Conservation (phyloP, 257 asterid genomes). For the Fraxinus anomala region DNA sequence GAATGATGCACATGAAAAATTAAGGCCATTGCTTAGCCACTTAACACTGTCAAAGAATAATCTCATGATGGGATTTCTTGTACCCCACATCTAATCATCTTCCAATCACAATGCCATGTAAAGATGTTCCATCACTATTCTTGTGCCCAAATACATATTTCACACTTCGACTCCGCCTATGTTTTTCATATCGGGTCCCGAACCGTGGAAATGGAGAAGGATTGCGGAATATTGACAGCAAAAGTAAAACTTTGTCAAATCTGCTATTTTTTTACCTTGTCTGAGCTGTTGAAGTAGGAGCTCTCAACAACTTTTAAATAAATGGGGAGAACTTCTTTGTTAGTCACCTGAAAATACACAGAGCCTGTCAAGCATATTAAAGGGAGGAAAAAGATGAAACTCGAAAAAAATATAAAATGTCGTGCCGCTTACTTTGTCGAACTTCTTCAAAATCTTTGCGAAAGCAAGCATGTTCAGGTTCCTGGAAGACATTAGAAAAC, state of each 20-base stretch:
- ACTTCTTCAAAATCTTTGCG: slow-evolving; percentile 87
- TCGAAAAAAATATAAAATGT: not conserved
- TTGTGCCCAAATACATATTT: not conserved
- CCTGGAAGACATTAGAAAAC: slow-evolving; percentile 42
- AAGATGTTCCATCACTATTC: not conserved
- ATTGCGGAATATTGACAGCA: not conserved
- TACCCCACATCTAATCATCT: slow-evolving; percentile 48
- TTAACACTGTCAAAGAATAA: slow-evolving; percentile 46
- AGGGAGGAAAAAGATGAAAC: not conserved
- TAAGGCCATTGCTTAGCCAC: slow-evolving; percentile 32
- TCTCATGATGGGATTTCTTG: slow-evolving; percentile 35
- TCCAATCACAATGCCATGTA: slow-evolving; percentile 26
- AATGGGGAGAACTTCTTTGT: slow-evolving; percentile 82
- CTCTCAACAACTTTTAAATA: slow-evolving; percentile 86
- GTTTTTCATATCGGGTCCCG: not conserved
- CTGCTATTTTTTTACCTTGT: slow-evolving; percentile 59
- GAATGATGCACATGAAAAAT: slow-evolving; percentile 37
- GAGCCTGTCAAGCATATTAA: slow-evolving; percentile 26
- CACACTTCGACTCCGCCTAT: not conserved
- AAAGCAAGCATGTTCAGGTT: slow-evolving; percentile 90
- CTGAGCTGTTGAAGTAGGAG: slow-evolving; percentile 89
- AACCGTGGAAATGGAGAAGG: not conserved
- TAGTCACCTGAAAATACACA: slow-evolving; percentile 66
- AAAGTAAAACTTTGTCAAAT: not conserved
- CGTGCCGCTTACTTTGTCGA: slow-evolving; percentile 71